These are phyloP conservation scores for Hyaloscypha variabilis DNA, from an alignment of 495 filamentous ascomycete genomes.

Conservation along the genomic window DNA sequence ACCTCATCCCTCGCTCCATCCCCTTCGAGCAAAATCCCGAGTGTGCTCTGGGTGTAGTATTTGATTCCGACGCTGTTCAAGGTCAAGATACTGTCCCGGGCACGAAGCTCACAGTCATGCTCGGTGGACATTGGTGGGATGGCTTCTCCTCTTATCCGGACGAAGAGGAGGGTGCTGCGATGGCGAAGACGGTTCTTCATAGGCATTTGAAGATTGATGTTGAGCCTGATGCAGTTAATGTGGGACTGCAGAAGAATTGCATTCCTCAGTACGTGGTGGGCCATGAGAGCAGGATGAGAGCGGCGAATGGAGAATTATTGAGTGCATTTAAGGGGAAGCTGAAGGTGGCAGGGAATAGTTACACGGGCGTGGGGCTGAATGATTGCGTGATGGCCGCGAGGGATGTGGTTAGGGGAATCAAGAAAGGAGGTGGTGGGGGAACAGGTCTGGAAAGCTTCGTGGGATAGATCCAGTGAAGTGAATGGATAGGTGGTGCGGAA, in stretches of 20 bases:
- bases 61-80: constrained; percentile 69
- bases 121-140: constrained; percentile 94
- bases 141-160: constrained; percentile 52
- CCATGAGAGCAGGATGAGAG: constrained; percentile 65
- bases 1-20: constrained; percentile 78
- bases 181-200: constrained; percentile 68
- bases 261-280: constrained; percentile 89
- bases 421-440: neutral
- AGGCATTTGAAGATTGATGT: constrained; percentile 73
- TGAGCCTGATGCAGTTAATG: constrained; percentile 55
- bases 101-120: constrained; percentile 92
- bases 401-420: constrained; percentile 26
- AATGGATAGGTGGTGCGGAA: neutral
- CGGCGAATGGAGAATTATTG: constrained; percentile 56
- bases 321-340: constrained; percentile 63
- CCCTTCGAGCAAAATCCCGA: constrained; percentile 78
- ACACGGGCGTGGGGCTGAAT: constrained; percentile 44
- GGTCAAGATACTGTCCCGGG: constrained; percentile 50
- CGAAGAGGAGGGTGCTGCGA: constrained; percentile 60
- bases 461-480: neutral
- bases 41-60: constrained; percentile 84
- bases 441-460: constrained; percentile 25
- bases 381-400: constrained; percentile 30
- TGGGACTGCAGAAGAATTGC: constrained; percentile 70
- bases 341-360: constrained; percentile 79